phyloP scores from a whole-genome alignment of 768 basidiomycete species.

The Leccinum truebloodii region DNA sequence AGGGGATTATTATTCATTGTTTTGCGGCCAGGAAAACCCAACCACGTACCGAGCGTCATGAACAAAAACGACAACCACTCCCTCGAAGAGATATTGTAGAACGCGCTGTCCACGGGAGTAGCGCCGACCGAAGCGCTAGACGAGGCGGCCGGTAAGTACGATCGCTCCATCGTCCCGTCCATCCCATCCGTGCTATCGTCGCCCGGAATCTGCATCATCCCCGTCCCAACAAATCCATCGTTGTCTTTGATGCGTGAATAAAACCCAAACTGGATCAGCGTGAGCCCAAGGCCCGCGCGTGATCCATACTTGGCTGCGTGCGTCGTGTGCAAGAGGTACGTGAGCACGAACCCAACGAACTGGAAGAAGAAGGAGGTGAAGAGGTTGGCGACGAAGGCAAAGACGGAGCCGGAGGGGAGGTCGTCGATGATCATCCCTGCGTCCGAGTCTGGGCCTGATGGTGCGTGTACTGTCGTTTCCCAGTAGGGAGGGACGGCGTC shows the following conservation, averaged over 20 bases:
- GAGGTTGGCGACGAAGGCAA: constrained; percentile 74
- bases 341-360: constrained; percentile 90
- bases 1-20: constrained; percentile 1
- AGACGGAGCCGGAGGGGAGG: constrained; percentile 78
- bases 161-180: constrained; percentile 18
- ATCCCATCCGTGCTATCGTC: constrained; percentile 20
- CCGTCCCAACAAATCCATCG: constrained; percentile 27
- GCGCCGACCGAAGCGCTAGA: constrained; percentile 18
- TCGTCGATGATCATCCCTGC: constrained; percentile 87
- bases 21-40: background rate
- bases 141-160: constrained; percentile 23
- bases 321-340: constrained; percentile 87
- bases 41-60: constrained; percentile 74
- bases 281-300: constrained; percentile 93
- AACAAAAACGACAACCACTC: constrained; percentile 93
- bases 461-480: constrained; percentile 93
- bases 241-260: constrained; percentile 50
- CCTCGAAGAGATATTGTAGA: constrained; percentile 51
- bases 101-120: constrained; percentile 10
- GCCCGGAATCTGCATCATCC: constrained; percentile 17
- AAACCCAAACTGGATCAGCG: constrained; percentile 90
- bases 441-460: constrained; percentile 48
- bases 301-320: constrained; percentile 95
- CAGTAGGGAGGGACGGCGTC: constrained; percentile 95
- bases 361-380: constrained; percentile 96